A percentile compares a stretch with the other conserved stretches of the same genome.
Evolutionary conservation across 352 stramenopile species (phyloP).

Genomic region (Globisporangium rhizosaccharum): DNA sequence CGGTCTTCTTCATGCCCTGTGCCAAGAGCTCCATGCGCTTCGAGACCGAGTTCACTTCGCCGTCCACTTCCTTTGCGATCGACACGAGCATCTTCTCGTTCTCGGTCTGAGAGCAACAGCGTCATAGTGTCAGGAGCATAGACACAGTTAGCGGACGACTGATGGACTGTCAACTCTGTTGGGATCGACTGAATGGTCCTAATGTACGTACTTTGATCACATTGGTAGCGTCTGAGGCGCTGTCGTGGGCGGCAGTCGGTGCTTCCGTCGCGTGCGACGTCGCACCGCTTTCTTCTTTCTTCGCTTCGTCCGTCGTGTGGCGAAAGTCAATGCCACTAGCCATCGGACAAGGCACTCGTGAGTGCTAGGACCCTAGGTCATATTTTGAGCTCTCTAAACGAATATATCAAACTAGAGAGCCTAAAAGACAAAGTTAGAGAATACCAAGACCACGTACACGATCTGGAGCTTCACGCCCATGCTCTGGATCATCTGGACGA

Average conservation of each 20-base stretch:
- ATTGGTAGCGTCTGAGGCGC: slow-evolving; percentile 2
- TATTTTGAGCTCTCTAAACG: neutral
- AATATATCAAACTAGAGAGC: slow-evolving; percentile 1
- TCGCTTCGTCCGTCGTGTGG: slow-evolving; percentile 33
- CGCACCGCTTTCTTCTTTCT: slow-evolving; percentile 5
- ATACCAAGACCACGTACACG: slow-evolving; percentile 34
- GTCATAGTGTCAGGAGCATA: neutral
- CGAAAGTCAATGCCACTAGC: slow-evolving; percentile 65
- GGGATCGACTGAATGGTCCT: neutral
- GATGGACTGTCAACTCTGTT: neutral
- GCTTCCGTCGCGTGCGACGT: neutral
- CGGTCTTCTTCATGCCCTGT: slow-evolving; percentile 74
- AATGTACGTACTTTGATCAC: slow-evolving; percentile 22
- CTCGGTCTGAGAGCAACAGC: slow-evolving; percentile 24
- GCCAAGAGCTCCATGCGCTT: slow-evolving; percentile 70
- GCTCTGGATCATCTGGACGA: slow-evolving; percentile 72
- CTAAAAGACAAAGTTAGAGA: neutral
- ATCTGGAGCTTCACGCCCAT: slow-evolving; percentile 81
- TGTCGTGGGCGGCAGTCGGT: neutral
- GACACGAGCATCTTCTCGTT: slow-evolving; percentile 87
- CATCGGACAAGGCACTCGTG: neutral
- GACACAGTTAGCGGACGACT: neutral
- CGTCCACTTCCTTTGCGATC: slow-evolving; percentile 61
- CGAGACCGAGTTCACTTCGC: slow-evolving; percentile 61
- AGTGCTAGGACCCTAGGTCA: too few relatives aligned